These are phyloP conservation scores for Tolypocladium nubicola DNA, from an alignment of 2,329 filamentous ascomycete genomes.

Conservation along the genomic window DNA sequence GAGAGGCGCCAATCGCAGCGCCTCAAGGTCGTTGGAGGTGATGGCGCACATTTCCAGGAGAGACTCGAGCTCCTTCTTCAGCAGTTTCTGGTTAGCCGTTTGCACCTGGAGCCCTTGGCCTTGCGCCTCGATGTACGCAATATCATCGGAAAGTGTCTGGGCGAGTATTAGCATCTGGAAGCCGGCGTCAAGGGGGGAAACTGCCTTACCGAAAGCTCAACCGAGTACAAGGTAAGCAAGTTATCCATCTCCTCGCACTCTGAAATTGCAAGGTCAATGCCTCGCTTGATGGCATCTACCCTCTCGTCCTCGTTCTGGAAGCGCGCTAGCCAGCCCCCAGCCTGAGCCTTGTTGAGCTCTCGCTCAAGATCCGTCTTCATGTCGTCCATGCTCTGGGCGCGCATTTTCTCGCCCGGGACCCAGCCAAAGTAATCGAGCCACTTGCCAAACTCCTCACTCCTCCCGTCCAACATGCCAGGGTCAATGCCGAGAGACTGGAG, in stretches of 20 bases:
- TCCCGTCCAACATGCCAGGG: conserved; percentile 61
- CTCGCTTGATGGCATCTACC: conserved; percentile 72
- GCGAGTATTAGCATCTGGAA: background rate
- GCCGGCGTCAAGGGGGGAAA: background rate
- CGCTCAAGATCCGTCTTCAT: conserved; percentile 76
- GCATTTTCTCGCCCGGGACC: conserved; percentile 65
- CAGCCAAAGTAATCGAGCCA: conserved; percentile 83
- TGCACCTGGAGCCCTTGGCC: conserved; percentile 95
- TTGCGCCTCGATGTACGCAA: conserved; percentile 94
- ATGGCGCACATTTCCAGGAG: conserved; percentile 90
- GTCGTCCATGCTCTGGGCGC: conserved; percentile 65
- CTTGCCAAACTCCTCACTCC: conserved; percentile 69
- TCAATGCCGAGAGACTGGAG: conserved; percentile 71
- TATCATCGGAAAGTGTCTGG: conserved; percentile 87
- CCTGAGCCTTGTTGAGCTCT: conserved; percentile 82
- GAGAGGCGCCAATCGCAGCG: conserved; percentile 63
- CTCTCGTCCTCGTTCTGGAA: conserved; percentile 81
- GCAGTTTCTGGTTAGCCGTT: conserved; percentile 88
- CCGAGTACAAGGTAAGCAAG: conserved; percentile 83
- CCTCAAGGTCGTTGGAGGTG: conserved; percentile 60
- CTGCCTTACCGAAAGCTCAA: conserved; percentile 72
- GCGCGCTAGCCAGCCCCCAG: conserved; percentile 82
- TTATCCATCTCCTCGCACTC: conserved; percentile 97
- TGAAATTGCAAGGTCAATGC: conserved; percentile 81
- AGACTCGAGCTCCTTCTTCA: conserved; percentile 80